Base-by-base conservation (phyloP, 371 early-diverging fungal genomes). In the Saksenaea vasiformis region DNA sequence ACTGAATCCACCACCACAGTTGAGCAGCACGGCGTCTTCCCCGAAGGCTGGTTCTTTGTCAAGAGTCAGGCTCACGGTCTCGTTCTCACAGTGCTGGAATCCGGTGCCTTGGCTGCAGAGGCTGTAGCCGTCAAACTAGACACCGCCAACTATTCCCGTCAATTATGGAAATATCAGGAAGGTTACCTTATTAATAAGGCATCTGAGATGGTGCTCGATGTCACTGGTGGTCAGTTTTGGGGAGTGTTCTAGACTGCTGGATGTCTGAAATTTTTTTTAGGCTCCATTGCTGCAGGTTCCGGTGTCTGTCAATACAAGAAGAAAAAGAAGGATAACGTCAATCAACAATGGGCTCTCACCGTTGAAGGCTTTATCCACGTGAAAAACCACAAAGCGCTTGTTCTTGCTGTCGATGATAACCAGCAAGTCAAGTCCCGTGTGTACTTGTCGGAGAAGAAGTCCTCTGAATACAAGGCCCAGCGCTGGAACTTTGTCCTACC, bases 11-110 rank as follows among this genome's bases (percentile, higher is more conserved):
- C 66, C 31, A 60, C 44, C 24, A 47, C 51, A 10, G 51, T 47
- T 41, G 72, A 74, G 44, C 63, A 58, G 5, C 60, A 58, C 4
- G 71, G 72, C 36, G 67, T 77, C 54, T 87, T 87, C 75, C 87
- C 87, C 31, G 70, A 73, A 17, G 80, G 80, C 53, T 85, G 82
- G 80, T 86, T 87, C 74, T 87, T 85, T 67, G 78, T 87, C 67
- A 87, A 85, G 71, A 83, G 78, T 73, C 87, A 65, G 66, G 79
- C 76, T 19, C 75, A 72, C 10, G 76, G 77, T 39, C 69, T 77
- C 2, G 83, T 83, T 36, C 70, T 86, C 19, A 79, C 83, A 35
- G 78, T 82, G 5, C 26, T 66, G 13, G 71, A 78, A 22, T 59
- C 72, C 47, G 66, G 69, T 26, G 77, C 74, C 34, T 78, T 85